A percentile compares a stretch with the other conserved stretches of the same genome.
phyloP scores from a whole-genome alignment of 192 early-diverging fungal genomes.

The Rhizophagus prolifer region DNA sequence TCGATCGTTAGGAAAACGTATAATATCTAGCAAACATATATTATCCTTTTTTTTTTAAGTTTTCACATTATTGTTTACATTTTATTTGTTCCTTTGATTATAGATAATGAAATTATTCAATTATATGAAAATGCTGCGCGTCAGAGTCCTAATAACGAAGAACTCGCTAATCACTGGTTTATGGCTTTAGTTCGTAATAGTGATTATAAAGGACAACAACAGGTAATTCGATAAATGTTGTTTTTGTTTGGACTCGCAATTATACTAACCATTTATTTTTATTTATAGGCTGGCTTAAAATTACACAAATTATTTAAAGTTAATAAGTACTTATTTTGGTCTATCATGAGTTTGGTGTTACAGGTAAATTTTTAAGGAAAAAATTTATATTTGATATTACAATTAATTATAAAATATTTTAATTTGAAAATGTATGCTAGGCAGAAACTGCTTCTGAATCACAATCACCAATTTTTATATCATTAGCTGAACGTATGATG shows the following conservation, averaged over 20 bases:
- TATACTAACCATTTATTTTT: background rate
- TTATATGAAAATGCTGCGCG: conserved; percentile 71
- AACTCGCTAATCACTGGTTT: conserved; percentile 74
- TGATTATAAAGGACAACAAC: conserved; percentile 68
- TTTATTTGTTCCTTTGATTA: background rate
- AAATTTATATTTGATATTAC: background rate
- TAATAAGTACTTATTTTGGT: conserved; percentile 85
- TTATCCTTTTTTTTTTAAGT: background rate
- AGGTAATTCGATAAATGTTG: conserved; percentile 32
- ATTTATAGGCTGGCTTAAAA: conserved; percentile 68
- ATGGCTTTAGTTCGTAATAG: conserved; percentile 74
- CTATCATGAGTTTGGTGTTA: conserved; percentile 74
- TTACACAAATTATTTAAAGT: conserved; percentile 79
- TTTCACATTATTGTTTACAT: background rate
- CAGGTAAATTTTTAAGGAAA: conserved; percentile 49
- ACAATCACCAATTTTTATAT: conserved; percentile 55
- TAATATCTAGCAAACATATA: background rate
- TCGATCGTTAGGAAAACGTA: conserved; percentile 53
- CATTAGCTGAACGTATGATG: conserved; percentile 83
- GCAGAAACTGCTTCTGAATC: conserved; percentile 35
- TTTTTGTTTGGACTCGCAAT: background rate
- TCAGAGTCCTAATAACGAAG: conserved; percentile 64
- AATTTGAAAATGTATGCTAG: conserved; percentile 31
- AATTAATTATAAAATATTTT: background rate
- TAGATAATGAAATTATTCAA: conserved; percentile 68